phyloP scores from a whole-genome alignment of 1,139 yeast species.

The Yamadazyma membranifaciens region DNA sequence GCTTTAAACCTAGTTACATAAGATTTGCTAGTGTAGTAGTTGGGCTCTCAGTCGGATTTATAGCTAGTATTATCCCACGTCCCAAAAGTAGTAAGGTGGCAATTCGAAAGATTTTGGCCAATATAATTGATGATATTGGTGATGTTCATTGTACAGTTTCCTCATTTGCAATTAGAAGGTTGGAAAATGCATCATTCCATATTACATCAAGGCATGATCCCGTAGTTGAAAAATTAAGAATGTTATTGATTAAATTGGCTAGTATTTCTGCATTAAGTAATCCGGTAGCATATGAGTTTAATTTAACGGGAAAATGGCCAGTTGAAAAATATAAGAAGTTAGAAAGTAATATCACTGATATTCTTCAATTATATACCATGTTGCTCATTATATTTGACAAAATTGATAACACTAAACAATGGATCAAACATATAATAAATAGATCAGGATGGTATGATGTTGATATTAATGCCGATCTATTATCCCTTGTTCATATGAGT shows the following conservation, averaged over 20 bases:
- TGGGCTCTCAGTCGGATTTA: conserved; percentile 31
- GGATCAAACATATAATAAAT: conserved; percentile 27
- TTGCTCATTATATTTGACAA: conserved; percentile 25
- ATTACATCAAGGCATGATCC: conserved; percentile 24
- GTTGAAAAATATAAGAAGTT: conserved; percentile 25
- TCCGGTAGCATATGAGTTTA: conserved; percentile 31
- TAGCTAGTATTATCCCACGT: conserved; percentile 31
- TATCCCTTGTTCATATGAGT: conserved; percentile 33
- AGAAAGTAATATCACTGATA: conserved; percentile 25
- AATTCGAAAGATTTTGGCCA: conserved; percentile 25
- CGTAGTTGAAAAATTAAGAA: conserved; percentile 23
- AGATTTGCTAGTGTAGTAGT: conserved; percentile 30
- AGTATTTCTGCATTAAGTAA: conserved; percentile 22
- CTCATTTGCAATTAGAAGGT: conserved; percentile 26
- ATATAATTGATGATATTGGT: conserved; percentile 26
- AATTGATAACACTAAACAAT: conserved; percentile 25
- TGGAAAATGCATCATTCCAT: conserved; percentile 21
- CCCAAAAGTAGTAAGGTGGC: conserved; percentile 32
- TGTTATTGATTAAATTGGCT: conserved; percentile 23
- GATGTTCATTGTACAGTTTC: conserved; percentile 31
- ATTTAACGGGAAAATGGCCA: conserved; percentile 38
- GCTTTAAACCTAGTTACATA: conserved; percentile 28
- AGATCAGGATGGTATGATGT: conserved; percentile 34
- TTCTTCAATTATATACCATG: conserved; percentile 28
- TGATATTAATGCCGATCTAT: conserved; percentile 30